A percentile compares a stretch with the other conserved stretches of the same genome.
These are phyloP conservation scores for Fibroporia radiculosa DNA, from an alignment of 768 basidiomycete genomes.

Conservation along the genomic window DNA sequence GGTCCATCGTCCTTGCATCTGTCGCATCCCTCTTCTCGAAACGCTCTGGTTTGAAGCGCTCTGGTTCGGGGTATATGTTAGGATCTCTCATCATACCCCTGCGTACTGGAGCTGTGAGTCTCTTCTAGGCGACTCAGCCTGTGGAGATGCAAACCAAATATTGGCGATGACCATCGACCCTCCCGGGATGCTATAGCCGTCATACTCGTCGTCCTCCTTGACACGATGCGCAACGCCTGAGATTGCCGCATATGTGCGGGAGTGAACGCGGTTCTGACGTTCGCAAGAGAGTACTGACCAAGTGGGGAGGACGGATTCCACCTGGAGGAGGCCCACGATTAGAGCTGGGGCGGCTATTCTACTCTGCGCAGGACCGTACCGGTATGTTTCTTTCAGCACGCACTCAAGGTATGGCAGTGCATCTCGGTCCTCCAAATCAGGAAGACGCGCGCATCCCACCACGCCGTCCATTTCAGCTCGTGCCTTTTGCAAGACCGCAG, in stretches of 20 bases:
- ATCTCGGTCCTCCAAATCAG: conserved; percentile 30
- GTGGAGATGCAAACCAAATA: conserved; percentile 13
- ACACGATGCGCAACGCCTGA: conserved; percentile 13
- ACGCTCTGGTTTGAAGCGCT: conserved; percentile 17
- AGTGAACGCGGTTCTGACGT: neutral
- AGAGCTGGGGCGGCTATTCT: neutral
- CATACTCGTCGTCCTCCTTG: conserved; percentile 16
- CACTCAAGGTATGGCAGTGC: no score
- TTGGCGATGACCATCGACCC: conserved; percentile 16
- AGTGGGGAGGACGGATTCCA: conserved; percentile 13
- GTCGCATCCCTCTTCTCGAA: conserved; percentile 12
- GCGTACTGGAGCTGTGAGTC: no score
- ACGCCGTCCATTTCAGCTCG: conserved; percentile 36
- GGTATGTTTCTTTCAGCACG: conserved; percentile 28
- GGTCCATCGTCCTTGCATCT: neutral
- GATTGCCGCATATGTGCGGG: neutral
- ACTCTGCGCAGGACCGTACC: conserved; percentile 6
- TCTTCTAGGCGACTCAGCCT: no score
- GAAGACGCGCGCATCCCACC: conserved; percentile 31
- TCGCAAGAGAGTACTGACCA: conserved; percentile 4
- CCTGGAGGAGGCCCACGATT: neutral
- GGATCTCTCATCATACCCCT: conserved; percentile 14
- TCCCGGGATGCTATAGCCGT: conserved; percentile 11
- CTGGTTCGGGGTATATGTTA: conserved; percentile 13
- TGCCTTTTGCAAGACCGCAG: conserved; percentile 30